These are phyloP conservation scores for Citrullus amarus DNA, from an alignment of 306 rosid genomes.

Conservation along the genomic window DNA sequence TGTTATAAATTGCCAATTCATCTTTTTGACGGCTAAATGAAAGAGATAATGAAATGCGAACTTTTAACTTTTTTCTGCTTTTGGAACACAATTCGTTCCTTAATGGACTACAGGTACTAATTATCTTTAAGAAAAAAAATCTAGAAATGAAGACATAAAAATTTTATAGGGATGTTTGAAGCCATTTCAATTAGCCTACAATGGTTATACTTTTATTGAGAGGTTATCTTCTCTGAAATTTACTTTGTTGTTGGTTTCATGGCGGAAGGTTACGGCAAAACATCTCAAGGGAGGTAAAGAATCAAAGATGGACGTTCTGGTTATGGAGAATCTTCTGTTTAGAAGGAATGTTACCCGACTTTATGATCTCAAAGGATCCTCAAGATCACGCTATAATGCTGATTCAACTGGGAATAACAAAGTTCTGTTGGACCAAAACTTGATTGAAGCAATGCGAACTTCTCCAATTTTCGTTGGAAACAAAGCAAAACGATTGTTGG, in stretches of 20 bases:
- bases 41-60: background rate
- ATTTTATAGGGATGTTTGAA: background rate
- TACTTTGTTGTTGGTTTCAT: background rate
- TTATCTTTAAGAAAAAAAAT: background rate
- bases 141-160: background rate
- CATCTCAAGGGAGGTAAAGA: constrained; percentile 89
- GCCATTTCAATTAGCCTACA: background rate
- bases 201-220: background rate
- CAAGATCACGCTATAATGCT: constrained; percentile 82
- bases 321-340: constrained; percentile 94
- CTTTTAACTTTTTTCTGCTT: background rate
- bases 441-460: constrained; percentile 96
- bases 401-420: constrained; percentile 78
- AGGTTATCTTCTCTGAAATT: constrained; percentile 6
- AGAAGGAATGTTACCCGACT: constrained; percentile 64
- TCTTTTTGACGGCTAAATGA: background rate
- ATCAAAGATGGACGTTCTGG: constrained; percentile 75
- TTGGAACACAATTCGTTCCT: background rate
- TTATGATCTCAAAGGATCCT: constrained; percentile 94
- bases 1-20: background rate
- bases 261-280: constrained; percentile 59
- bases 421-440: constrained; percentile 82
- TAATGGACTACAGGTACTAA: background rate
- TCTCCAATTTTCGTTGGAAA: constrained; percentile 93
- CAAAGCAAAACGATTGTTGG: constrained; percentile 79